Conservation (phyloP, 1,284 basidiomycete species). For the Malassezia psittaci region DNA sequence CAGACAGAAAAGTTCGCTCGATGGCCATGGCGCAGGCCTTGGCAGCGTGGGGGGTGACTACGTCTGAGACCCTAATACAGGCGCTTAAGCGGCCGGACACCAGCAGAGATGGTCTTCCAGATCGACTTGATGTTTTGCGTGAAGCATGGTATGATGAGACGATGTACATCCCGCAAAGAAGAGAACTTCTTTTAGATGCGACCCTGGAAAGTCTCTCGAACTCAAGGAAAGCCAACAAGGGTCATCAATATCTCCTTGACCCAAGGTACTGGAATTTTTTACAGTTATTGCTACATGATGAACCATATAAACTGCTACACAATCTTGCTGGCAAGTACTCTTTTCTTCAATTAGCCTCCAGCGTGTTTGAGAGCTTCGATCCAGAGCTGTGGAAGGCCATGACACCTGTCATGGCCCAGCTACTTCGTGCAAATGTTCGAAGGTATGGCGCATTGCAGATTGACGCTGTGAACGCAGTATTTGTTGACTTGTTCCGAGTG, state of each 20-base stretch:
- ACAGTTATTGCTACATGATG: not conserved
- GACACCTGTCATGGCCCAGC: not conserved
- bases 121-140: constrained; percentile 16
- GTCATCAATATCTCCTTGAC: not conserved
- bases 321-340: constrained; percentile 3
- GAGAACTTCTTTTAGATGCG: constrained; percentile 28
- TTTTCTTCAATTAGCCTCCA: not conserved
- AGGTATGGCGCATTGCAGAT: constrained; percentile 26
- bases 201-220: constrained; percentile 22
- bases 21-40: constrained; percentile 15
- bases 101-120: not conserved
- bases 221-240: constrained; percentile 18
- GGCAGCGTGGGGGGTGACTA: constrained; percentile 22
- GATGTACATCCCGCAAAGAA: constrained; percentile 28
- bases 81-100: constrained; percentile 20
- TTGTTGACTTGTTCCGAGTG: constrained; percentile 25
- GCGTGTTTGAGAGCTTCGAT: not conserved
- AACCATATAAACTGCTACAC: not conserved
- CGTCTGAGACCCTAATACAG: constrained; percentile 36
- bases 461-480: constrained; percentile 25
- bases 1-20: not conserved
- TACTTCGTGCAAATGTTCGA: constrained; percentile 4
- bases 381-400: not conserved
- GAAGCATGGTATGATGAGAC: constrained; percentile 19
- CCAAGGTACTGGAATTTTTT: constrained; percentile 19